phyloP scores from a whole-genome alignment of 345 rosid species.

The Acer saccharum region DNA sequence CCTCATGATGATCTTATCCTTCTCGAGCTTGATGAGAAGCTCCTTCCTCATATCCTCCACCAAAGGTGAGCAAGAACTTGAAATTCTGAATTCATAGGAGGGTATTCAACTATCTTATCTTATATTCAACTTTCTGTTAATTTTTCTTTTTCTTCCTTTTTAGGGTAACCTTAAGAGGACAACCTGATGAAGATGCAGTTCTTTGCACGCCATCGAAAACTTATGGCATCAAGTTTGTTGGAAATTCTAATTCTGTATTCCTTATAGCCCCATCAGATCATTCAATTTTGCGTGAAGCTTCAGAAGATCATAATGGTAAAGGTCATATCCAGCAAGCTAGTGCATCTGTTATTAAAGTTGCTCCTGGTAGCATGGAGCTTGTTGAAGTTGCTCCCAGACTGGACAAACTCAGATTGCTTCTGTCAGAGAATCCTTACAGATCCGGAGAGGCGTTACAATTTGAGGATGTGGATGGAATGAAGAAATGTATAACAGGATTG shows the following conservation, averaged over 20 bases:
- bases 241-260: conserved; percentile 76
- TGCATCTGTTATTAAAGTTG: conserved; percentile 60
- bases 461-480: conserved; percentile 39
- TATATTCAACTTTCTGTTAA: background rate
- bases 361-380: conserved; percentile 80
- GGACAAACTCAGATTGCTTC: conserved; percentile 70
- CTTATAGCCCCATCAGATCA: conserved; percentile 67
- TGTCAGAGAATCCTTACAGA: conserved; percentile 53
- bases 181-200: conserved; percentile 86
- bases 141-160: conserved; percentile 7
- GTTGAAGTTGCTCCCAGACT: conserved; percentile 86
- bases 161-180: conserved; percentile 81
- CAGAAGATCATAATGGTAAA: conserved; percentile 31
- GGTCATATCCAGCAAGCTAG: conserved; percentile 19
- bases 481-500: conserved; percentile 30
- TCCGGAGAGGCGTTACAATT: conserved; percentile 40
- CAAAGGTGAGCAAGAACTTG: conserved; percentile 45
- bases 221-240: conserved; percentile 76
- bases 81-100: background rate
- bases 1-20: conserved; percentile 69
- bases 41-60: conserved; percentile 65
- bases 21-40: conserved; percentile 72
- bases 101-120: background rate
- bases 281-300: conserved; percentile 19
- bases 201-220: conserved; percentile 88